Evolutionary conservation across 192 early-diverging fungal species (phyloP).

Genomic region (Entophlyctis luteolus): DNA sequence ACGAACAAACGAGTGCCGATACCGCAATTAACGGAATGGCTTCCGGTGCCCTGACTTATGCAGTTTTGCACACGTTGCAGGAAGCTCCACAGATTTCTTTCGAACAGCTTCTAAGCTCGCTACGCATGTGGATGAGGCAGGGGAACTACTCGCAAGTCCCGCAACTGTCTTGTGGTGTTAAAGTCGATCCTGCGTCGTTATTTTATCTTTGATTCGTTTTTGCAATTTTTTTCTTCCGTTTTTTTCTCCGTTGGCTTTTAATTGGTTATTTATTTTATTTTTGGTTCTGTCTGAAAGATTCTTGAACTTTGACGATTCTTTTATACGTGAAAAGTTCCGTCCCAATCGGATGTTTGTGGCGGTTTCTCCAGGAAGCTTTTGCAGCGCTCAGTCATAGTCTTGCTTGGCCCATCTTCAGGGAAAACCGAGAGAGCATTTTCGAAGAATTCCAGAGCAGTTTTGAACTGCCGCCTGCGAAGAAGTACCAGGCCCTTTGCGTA

Average conservation of each 20-base stretch:
- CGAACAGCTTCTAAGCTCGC: constrained; percentile 38
- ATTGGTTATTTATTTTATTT: too few relatives aligned
- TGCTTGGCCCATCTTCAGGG: constrained; percentile 21
- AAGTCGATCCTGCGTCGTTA: constrained; percentile 18
- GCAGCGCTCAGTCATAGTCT: constrained; percentile 10
- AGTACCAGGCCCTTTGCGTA: constrained; percentile 15
- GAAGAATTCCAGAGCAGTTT: constrained; percentile 19
- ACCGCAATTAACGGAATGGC: constrained; percentile 52
- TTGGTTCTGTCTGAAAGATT: too few relatives aligned
- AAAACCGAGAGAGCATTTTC: constrained; percentile 1
- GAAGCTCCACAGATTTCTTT: constrained; percentile 10
- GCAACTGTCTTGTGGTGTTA: constrained; percentile 26
- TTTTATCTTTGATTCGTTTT: constrained; percentile 13
- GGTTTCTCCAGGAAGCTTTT: neutral
- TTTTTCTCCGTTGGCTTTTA: too few relatives aligned
- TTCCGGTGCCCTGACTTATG: constrained; percentile 55
- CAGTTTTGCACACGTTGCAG: constrained; percentile 43
- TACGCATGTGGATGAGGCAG: constrained; percentile 12
- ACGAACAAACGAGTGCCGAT: constrained; percentile 63
- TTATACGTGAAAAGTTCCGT: neutral
- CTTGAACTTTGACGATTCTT: too few relatives aligned
- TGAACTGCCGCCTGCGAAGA: constrained; percentile 14
- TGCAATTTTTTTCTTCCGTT: too few relatives aligned
- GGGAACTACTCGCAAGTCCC: constrained; percentile 28
- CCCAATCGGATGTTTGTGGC: constrained; percentile 10